Percentiles rank a stretch among this genome's conserved stretches.
Evolutionary conservation across 352 stramenopile genomes (phyloP).

Genomic region (Phytophthora hibernalis): DNA sequence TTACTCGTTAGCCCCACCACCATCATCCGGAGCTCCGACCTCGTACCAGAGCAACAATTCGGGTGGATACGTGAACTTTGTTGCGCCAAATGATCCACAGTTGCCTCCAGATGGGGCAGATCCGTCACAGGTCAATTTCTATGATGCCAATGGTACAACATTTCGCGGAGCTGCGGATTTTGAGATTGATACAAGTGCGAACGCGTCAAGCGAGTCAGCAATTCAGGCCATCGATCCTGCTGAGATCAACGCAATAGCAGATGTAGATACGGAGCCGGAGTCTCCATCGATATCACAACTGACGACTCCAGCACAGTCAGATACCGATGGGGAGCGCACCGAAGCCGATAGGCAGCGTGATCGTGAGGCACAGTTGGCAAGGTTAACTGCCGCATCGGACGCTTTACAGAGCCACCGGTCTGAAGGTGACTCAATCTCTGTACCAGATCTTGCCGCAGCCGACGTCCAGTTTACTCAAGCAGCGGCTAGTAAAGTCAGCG

Average conservation of each 20-base stretch:
- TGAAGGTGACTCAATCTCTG: slow-evolving; percentile 15
- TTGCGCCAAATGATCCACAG: slow-evolving; percentile 66
- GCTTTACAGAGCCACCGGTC: slow-evolving; percentile 32
- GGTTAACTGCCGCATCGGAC: slow-evolving; percentile 41
- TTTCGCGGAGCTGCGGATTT: slow-evolving; percentile 69
- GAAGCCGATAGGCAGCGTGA: slow-evolving; percentile 33
- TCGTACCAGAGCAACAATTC: slow-evolving; percentile 31
- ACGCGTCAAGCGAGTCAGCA: background rate
- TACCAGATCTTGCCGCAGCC: background rate
- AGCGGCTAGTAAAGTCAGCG: slow-evolving; percentile 37
- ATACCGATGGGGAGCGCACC: slow-evolving; percentile 57
- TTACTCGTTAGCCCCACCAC: slow-evolving; percentile 22
- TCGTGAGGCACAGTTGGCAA: slow-evolving; percentile 37
- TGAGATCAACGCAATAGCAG: slow-evolving; percentile 33
- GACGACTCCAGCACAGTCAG: slow-evolving; percentile 73
- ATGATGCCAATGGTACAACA: slow-evolving; percentile 69
- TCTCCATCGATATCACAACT: slow-evolving; percentile 70
- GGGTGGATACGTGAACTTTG: slow-evolving; percentile 47
- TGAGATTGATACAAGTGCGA: slow-evolving; percentile 42
- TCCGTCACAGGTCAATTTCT: slow-evolving; percentile 64
- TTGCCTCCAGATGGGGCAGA: slow-evolving; percentile 40
- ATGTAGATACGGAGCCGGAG: slow-evolving; percentile 69
- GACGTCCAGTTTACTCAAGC: slow-evolving; percentile 20
- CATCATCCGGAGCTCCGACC: slow-evolving; percentile 23
- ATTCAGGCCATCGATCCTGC: background rate